Evolutionary conservation across 176 grass and related monocot species (phyloP).

Genomic region (Miscanthus lutarioriparius): DNA sequence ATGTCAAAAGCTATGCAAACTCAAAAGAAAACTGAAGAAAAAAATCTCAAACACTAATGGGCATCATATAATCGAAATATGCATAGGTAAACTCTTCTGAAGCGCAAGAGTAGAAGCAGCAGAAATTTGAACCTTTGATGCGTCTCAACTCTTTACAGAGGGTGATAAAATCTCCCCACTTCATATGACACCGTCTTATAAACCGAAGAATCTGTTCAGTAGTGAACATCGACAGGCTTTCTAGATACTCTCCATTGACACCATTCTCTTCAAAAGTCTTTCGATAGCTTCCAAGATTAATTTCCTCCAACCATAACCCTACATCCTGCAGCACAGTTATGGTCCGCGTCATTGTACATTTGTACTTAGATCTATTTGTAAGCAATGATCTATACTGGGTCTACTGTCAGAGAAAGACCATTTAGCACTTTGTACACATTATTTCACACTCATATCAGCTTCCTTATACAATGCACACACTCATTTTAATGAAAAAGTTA

Average conservation of each 20-base stretch:
- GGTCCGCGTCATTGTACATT: no score
- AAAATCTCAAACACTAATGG: neutral
- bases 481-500: slow-evolving; percentile 8
- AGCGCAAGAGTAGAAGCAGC: neutral
- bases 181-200: slow-evolving; percentile 93
- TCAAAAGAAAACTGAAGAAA: neutral
- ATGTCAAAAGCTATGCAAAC: neutral
- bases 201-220: slow-evolving; percentile 94
- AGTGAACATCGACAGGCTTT: slow-evolving; percentile 88
- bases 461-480: slow-evolving; percentile 6
- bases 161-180: slow-evolving; percentile 93
- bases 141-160: slow-evolving; percentile 89
- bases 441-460: neutral
- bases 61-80: neutral
- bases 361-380: neutral
- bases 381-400: neutral
- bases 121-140: slow-evolving; percentile 77
- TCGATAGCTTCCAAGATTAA: slow-evolving; percentile 78
- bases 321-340: slow-evolving; percentile 71
- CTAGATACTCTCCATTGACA: slow-evolving; percentile 81
- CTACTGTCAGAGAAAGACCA: neutral
- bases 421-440: neutral
- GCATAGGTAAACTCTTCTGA: neutral
- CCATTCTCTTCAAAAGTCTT: slow-evolving; percentile 82
- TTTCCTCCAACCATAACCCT: slow-evolving; percentile 89